Evolutionary conservation across 495 filamentous ascomycete genomes (phyloP), one percentile per base, ranked within the genome.

Genomic region (Xylaria bambusicola): DNA sequence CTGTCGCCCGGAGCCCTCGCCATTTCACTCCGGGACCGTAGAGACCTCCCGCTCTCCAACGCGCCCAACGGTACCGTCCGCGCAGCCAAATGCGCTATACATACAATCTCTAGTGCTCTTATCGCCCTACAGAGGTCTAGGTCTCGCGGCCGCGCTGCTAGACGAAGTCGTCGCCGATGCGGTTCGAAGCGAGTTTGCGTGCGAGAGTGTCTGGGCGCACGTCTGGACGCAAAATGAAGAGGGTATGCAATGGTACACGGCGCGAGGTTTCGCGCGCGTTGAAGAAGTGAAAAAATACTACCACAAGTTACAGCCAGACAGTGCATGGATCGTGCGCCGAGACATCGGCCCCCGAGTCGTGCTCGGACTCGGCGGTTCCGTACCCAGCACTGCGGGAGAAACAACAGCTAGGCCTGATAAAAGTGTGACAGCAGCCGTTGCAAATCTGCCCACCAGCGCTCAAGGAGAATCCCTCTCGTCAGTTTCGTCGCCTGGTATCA

Each of bases 141-240:
- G 93, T 0, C 80, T 97, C n/a, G 93, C 89, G 1, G 82, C 87
- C 15, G 84, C 87, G 12, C 78, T 94, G 5, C 78, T 98, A 13
- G 66, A 81, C 69, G 71, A 79, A 64, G 63, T 95, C 56, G 68
- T 85, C 27, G 70, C 70, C 3, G 69, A 72, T 58, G 76, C 74
- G 18, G 53, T 66, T 51, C 23, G 72, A 56, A 65, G 78, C 59
- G 54, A 63, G 7, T 65, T 66, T 24, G 52, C 71, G 36, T 62
- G 64, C 45, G 45, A 74, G 20, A 78, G 75, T 13, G 81, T 77
- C 10, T 92, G 90, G 52, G 94, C 94, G 13, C 94, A 98, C 75
- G 94, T 98, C 2, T 97, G 96, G 87, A 91, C 94, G 60, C 86
- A 87, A 58, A 98, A 98, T 68, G 81, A 84, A 10, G 94, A 96